A percentile compares a stretch with the other conserved stretches of the same genome.
These are phyloP conservation scores for Aspergillus bridgeri DNA, from an alignment of 495 filamentous ascomycete species.

Conservation along the genomic window DNA sequence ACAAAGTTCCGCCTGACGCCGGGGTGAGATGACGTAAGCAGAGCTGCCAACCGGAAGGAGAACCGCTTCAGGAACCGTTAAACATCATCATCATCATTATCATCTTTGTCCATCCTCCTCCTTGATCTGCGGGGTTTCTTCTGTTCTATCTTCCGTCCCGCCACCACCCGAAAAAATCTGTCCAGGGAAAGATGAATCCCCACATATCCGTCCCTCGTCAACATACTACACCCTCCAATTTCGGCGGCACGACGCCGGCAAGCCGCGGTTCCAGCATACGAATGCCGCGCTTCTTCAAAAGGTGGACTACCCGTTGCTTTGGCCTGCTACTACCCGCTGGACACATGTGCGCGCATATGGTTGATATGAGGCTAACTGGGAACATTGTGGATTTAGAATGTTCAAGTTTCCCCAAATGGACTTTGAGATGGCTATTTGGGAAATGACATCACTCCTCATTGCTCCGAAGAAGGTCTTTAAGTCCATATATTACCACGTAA, in stretches of 20 bases:
- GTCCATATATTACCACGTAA: conserved; percentile 73
- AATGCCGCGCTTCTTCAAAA: conserved; percentile 57
- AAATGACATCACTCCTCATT: conserved; percentile 71
- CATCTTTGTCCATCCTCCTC: not conserved
- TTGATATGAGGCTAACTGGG: conserved; percentile 3
- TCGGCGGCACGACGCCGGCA: conserved; percentile 48
- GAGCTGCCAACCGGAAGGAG: not conserved
- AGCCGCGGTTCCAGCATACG: conserved; percentile 50
- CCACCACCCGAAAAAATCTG: not conserved
- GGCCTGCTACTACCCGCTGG: not conserved
- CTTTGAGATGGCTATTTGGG: conserved; percentile 75
- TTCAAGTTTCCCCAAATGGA: conserved; percentile 71
- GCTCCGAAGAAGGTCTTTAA: conserved; percentile 76
- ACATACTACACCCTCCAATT: conserved; percentile 51
- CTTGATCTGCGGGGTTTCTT: not conserved
- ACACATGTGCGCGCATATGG: not conserved
- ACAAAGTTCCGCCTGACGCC: not conserved
- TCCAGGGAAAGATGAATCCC: conserved; percentile 50
- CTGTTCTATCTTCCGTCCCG: not conserved
- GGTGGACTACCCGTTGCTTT: conserved; percentile 24
- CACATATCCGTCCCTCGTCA: conserved; percentile 61
- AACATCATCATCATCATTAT: not conserved
- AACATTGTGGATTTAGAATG: conserved; percentile 32
- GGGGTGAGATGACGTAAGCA: not conserved
- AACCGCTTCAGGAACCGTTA: not conserved